Evolutionary conservation across 192 early-diverging fungal genomes (phyloP), one percentile per base, ranked within the genome.

Genomic region (Allomyces arbusculus): DNA sequence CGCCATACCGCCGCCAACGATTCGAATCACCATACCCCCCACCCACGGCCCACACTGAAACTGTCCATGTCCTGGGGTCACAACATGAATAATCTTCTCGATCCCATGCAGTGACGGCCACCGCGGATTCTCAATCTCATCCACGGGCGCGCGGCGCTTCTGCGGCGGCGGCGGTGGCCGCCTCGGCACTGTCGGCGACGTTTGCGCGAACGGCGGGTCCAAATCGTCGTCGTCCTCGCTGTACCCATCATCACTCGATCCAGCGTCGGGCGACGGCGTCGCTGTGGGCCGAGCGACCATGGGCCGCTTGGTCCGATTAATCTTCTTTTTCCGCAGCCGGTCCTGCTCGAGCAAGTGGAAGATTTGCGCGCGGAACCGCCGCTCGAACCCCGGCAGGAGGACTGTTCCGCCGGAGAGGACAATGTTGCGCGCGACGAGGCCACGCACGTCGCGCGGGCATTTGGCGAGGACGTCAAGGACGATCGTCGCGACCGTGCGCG

Each of bases 401-500:
- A 83, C 75, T 0, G 87, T 86, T 0, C 89, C 91, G 33, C 92
- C 92, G 24, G 84, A 80, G 40, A 94, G 69, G 22, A 94, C 70
- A 33, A 92, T 75, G 0, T 77, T 80, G 16, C 75, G 73, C 16
- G 81, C 76, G 64, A 96, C 65, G 1, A 76, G 81, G 1, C 81
- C 74, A 6, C 94, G 79, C 12, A 86, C 69, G 75, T 96, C 90
- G 0, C 87, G 71, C 7, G 86, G 89, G 12, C 72, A 75, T 26
- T 77, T 76, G 12, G 74, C 65, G 8, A 92, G 58, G 24, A 76
- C 73, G 63, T 85, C 78, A n/a, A 84, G 63, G 1, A 88, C 65
- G 19, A 76, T 70, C 10, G 77, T 76, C 0, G 79, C 75, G 6
- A 93, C 50, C 43, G 84, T 83, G 20, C 70, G 63, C 16, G 79